Evolutionary conservation across 441 rosid genomes (phyloP), one percentile per base, ranked within the genome.

Genomic region (Melastoma candidum): DNA sequence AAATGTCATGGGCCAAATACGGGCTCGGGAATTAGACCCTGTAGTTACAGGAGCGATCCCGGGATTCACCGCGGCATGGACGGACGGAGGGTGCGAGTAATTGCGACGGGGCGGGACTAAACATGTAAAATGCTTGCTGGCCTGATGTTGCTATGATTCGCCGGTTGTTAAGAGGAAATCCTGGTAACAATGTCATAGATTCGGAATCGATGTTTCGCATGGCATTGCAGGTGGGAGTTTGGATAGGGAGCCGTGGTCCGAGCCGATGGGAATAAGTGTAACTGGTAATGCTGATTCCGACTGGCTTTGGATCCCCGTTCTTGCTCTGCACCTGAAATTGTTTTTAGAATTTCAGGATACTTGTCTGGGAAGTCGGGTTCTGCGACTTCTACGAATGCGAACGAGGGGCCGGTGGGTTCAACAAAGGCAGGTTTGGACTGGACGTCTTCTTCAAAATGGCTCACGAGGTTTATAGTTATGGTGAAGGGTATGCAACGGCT

Each of bases 311-410:
- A 26, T 45, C 36, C 26, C n/a, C 3, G 50, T 46, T 11, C 25
- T 49, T 43, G 44, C 12, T n/a, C 12, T 46, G 12, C 8, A 43
- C 48, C 26, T 49, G 41, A 25, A 44, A 0, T 46, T 41, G 13
- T 29, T 12, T 14, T 53, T 12, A 46, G 29, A 29, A 56, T 44
- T 10, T 47, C 68, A 81, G 87, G 87, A 83, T 81, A 63, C 83
- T 83, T 59, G 92, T 78, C 39, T 83, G 92, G 92, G 92, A 83
- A 67, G 87, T 81, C 68, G 92, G 87, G 9, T 83, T 68, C 48
- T 83, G 85, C 50, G 87, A 83, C 67, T 75, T 83, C 71, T 49
- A 29, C 51, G 83, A 81, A 72, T 77, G 92, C 46, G 78, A 81
- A 62, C 65, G 67, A 48, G 68, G 67, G 12, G 78, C 69, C 66